Percentiles rank a stretch among this genome's conserved stretches.
Evolutionary conservation across 208 protist genomes (phyloP).

Genomic region (Wallacemonas sp.): DNA sequence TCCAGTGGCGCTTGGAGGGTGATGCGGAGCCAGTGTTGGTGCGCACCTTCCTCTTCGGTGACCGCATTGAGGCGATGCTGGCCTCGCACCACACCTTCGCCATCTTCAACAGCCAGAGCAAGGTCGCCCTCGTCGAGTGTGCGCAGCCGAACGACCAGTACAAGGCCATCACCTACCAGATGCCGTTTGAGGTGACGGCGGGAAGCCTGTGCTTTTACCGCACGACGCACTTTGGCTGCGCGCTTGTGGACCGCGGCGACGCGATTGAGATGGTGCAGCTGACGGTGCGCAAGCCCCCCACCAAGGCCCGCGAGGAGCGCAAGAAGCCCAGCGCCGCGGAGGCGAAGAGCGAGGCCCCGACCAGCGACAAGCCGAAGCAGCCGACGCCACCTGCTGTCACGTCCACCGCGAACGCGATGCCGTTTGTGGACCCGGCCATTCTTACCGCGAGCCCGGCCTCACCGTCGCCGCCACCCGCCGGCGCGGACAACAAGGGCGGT

Average conservation of each 20-base stretch:
- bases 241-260: conserved; percentile 38
- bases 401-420: not conserved
- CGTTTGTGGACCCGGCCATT: conserved; percentile 9
- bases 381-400: no score
- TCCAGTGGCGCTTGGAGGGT: conserved; percentile 72
- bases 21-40: conserved; percentile 68
- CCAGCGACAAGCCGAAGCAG: no score
- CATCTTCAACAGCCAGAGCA: conserved; percentile 65
- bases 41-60: conserved; percentile 58
- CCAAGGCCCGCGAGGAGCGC: conserved; percentile 2
- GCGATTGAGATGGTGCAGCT: conserved; percentile 52
- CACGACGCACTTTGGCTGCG: conserved; percentile 34
- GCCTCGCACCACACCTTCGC: conserved; percentile 64
- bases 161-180: conserved; percentile 39
- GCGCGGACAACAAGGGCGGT: not conserved
- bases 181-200: conserved; percentile 25
- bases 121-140: conserved; percentile 53
- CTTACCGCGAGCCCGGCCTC: conserved; percentile 12
- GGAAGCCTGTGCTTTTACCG: conserved; percentile 73
- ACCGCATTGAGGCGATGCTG: conserved; percentile 54
- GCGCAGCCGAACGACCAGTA: conserved; percentile 18
- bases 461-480: conserved; percentile 1
- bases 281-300: conserved; percentile 4
- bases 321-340: not conserved
- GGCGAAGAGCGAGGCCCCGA: no score